Evolutionary conservation across 1,139 yeast species (phyloP), one percentile per base, ranked within the genome.

Genomic region (Saccharomycopsis hybrid): DNA sequence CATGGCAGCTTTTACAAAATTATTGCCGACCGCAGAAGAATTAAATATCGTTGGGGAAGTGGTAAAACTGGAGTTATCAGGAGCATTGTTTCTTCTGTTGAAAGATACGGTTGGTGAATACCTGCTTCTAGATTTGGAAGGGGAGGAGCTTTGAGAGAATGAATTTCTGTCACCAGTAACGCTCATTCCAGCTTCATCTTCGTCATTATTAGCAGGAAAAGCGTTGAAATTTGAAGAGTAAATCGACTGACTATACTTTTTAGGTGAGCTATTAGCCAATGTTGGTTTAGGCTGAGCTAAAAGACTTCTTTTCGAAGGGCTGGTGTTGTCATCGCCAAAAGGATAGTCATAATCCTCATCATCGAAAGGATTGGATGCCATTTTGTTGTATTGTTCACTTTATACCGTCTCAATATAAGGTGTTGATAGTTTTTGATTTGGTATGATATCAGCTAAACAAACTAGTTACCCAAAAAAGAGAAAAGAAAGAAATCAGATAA

Each of bases 41-140:
- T 52, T 54, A 18, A 59, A 55, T 11, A 56, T 55, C 4, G 52
- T 48, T 7, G 55, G 55, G 2, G 54, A 44, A 5, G 50, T 31
- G n/a, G 48, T 40, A 30, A 36, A 44, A 13, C 33, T 39, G 5
- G 43, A 35, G 9, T 25, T 39, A 24, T 53, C 53, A 36, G 46
- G 44, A 11, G 48, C 46, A 27, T 54, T 49, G 25, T 46, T 38
- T 46, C 60, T 58, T 46, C 58, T 57, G 11, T 49, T 48, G 45
- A 62, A 62, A 1, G 66, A 59, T 28, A 63, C 62, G 2, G 65
- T 63, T 8, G 71, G 71, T 11, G 70, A 65, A 49, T 65, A 67
- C 54, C 59, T 64, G 39, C 44, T 40, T 5, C 37, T 44, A 4
- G 47, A 41, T 41, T 46, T 49, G 9, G 49, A 30, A 24, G 53